Conservation (phyloP, 208 protist species). For the Polymyxa betae region DNA sequence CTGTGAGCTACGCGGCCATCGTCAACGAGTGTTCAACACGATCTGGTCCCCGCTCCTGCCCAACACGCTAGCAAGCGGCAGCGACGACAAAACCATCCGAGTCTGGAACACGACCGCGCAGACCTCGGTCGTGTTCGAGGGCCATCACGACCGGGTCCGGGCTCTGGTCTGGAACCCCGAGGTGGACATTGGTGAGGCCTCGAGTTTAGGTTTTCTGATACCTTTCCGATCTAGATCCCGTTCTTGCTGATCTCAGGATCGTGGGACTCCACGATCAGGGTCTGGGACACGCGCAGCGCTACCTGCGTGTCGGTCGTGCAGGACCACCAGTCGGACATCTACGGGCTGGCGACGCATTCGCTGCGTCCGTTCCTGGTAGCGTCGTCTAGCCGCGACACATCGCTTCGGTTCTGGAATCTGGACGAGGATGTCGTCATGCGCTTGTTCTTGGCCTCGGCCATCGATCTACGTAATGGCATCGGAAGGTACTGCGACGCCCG, state of each 20-base stretch:
- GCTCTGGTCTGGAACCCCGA: slow-evolving; percentile 79
- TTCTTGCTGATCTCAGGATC: slow-evolving; percentile 81
- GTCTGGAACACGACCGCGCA: slow-evolving; percentile 78
- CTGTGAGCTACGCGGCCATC: slow-evolving; percentile 70
- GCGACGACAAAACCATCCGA: slow-evolving; percentile 83
- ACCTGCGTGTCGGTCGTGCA: slow-evolving; percentile 75
- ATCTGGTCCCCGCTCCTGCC: slow-evolving; percentile 78
- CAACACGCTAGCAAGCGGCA: slow-evolving; percentile 78
- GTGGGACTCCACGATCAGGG: slow-evolving; percentile 80
- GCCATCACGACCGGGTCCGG: slow-evolving; percentile 78
- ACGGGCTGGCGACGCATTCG: slow-evolving; percentile 77
- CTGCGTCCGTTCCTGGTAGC: slow-evolving; percentile 84
- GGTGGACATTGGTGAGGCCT: not conserved
- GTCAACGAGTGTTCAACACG: slow-evolving; percentile 77
- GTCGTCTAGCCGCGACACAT: slow-evolving; percentile 83
- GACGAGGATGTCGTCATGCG: slow-evolving; percentile 61
- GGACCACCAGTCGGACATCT: slow-evolving; percentile 83
- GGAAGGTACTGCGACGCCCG: not conserved
- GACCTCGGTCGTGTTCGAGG: slow-evolving; percentile 67
- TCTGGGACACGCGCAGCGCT: slow-evolving; percentile 84
- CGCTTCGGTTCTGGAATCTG: slow-evolving; percentile 83
- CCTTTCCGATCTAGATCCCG: slow-evolving; percentile 70
- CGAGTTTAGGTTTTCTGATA: not conserved
- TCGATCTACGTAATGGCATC: not conserved
- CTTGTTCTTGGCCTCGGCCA: not conserved